These are phyloP conservation scores for Alisma plantagoaquatica DNA, from an alignment of 106 monocot species.

Conservation along the genomic window DNA sequence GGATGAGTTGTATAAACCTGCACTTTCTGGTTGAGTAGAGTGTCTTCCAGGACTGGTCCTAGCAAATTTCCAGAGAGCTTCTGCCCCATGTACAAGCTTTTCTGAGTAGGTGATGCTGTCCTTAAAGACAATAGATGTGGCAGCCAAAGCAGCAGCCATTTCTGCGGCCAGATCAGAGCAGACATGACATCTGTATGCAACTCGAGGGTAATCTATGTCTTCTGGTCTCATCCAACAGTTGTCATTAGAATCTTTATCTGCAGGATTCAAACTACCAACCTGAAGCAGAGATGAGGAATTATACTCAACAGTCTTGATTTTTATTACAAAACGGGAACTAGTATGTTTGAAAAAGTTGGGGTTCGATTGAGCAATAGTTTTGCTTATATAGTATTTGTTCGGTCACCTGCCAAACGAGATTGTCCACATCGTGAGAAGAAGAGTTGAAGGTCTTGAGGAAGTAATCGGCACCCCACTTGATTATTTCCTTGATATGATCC, in stretches of 20 bases:
- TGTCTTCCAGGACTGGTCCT: slow-evolving; percentile 14
- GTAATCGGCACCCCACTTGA: no score
- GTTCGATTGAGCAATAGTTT: no score
- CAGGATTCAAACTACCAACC: slow-evolving; percentile 46
- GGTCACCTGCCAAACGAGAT: no score
- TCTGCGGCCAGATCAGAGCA: slow-evolving; percentile 80
- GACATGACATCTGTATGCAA: slow-evolving; percentile 43
- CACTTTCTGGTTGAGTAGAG: slow-evolving; percentile 13
- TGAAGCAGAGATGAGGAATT: no score
- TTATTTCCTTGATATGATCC: no score
- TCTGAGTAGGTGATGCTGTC: slow-evolving; percentile 63
- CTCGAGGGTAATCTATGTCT: slow-evolving; percentile 63
- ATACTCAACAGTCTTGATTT: no score
- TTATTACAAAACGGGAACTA: no score
- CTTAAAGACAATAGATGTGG: slow-evolving; percentile 75
- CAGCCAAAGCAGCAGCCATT: slow-evolving; percentile 63
- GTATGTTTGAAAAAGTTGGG: no score
- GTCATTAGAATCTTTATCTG: slow-evolving; percentile 33
- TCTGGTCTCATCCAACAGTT: slow-evolving; percentile 81
- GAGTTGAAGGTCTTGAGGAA: no score
- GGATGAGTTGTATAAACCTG: slow-evolving; percentile 9
- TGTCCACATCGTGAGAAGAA: no score
- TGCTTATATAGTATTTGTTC: no score
- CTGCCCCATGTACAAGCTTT: slow-evolving; percentile 71
- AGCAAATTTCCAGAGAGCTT: slow-evolving; percentile 45